Conservation (phyloP, 2,329 filamentous ascomycete species). For the Fusarium marasasianum region DNA sequence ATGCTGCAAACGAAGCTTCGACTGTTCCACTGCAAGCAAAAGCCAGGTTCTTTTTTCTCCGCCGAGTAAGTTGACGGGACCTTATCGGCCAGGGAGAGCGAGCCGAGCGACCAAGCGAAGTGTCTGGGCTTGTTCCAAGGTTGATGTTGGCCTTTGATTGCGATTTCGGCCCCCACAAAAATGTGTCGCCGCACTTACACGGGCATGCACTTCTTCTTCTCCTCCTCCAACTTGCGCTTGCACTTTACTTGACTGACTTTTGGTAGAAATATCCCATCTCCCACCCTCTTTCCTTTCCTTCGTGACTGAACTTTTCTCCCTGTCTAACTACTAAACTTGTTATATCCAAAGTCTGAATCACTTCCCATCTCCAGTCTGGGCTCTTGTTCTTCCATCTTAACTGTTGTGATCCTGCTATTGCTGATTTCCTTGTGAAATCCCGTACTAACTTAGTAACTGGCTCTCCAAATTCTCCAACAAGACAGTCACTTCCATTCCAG, state of each 20-base stretch:
- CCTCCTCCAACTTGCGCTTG: not conserved
- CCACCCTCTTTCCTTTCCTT: constrained; percentile 31
- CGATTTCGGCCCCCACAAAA: constrained; percentile 30
- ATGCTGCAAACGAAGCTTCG: constrained; percentile 40
- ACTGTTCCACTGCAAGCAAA: constrained; percentile 8
- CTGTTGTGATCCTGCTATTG: constrained; percentile 18
- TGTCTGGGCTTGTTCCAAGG: constrained; percentile 16
- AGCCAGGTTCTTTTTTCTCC: constrained; percentile 8
- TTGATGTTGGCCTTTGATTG: constrained; percentile 9
- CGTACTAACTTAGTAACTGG: constrained; percentile 1
- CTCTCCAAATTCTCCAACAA: constrained; percentile 5
- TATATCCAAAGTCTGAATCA: constrained; percentile 5
- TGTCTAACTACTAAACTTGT: constrained; percentile 12
- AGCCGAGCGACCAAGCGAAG: not conserved
- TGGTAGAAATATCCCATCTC: constrained; percentile 42
- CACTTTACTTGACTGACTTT: not conserved
- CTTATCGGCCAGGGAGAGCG: constrained; percentile 32
- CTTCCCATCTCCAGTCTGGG: not conserved
- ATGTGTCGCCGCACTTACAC: constrained; percentile 38
- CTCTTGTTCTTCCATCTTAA: constrained; percentile 6
- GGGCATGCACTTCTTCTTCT: not conserved
- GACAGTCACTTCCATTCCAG: not conserved
- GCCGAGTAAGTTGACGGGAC: constrained; percentile 7
- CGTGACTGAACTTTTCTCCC: constrained; percentile 1
- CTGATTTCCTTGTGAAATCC: constrained; percentile 23